Evolutionary conservation across 2,329 filamentous ascomycete species (phyloP), one percentile per base, ranked within the genome.

Genomic region (Talaromyces sp.): DNA sequence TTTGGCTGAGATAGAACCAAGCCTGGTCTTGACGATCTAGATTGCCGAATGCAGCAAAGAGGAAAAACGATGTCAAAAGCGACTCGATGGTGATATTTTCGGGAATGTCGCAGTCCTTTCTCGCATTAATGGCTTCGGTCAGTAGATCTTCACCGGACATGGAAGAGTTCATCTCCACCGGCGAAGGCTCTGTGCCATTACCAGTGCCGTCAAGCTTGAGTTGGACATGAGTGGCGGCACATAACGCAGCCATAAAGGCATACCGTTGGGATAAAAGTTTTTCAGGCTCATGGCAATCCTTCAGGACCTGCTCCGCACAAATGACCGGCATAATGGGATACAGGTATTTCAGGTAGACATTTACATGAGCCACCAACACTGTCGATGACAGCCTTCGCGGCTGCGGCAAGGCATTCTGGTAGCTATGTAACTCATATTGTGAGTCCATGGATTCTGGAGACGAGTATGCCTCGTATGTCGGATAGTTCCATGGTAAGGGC

Each of bases 1-100:
- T 88, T 73, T 94, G 90, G 27, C 89, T 85, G 10, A 93, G 78
- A 70, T 91, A 86, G 69, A 87, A 92, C 89, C 90, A 93, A 1
- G 89, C 89, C 71, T 87, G 86, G 63, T 89, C 86, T 70, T 92
- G 88, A 70, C 87, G 80, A 63, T 91, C 88, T 53, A 90, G 77
- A 41, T 85, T 87, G 62, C 88, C 88, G 70, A 88, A 85, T 61
- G 87, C 88, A 41, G 84, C 88, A 67, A 90, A 92, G 27, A 93
- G 72, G 71, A 93, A 92, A 73, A 90, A 91, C 58, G 88, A 91
- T n/a, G 88, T 91, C 61, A 87, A 85, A 11, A 79, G 69, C 9
- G 68, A 73, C 51, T 74, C 72, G 24, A 78, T 64, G 21, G 68
- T 74, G n/a, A 77, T 70, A 21, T 72, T 70, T 19, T 78, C 77